These are phyloP conservation scores for Boletales sp. DNA, from an alignment of 768 basidiomycete species.

Conservation along the genomic window DNA sequence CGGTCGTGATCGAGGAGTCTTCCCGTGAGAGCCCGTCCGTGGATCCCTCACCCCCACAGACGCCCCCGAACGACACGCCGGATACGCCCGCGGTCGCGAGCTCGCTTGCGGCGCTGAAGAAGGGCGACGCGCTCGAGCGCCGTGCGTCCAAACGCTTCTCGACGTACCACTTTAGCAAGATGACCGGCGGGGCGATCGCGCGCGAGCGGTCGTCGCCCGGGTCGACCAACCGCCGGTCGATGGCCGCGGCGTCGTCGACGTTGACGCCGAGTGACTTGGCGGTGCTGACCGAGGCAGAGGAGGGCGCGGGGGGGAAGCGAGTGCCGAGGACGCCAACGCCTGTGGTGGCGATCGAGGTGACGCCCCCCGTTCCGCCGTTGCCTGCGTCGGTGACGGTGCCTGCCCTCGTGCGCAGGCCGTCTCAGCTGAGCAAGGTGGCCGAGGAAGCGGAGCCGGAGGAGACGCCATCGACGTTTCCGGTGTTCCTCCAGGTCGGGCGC, in stretches of 20 bases:
- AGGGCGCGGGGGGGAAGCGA: slow-evolving; percentile 31
- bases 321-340: slow-evolving; percentile 37
- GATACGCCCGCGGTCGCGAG: slow-evolving; percentile 65
- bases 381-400: slow-evolving; percentile 43
- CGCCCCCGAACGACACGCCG: slow-evolving; percentile 36
- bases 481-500: slow-evolving; percentile 86
- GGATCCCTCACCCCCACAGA: slow-evolving; percentile 31
- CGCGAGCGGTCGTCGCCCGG: slow-evolving; percentile 46
- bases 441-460: slow-evolving; percentile 22
- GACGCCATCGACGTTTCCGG: slow-evolving; percentile 43
- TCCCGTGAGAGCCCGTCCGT: slow-evolving; percentile 18
- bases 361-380: slow-evolving; percentile 44
- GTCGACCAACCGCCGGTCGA: slow-evolving; percentile 61
- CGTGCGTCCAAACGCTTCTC: slow-evolving; percentile 96
- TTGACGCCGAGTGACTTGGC: slow-evolving; percentile 71
- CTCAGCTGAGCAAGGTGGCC: slow-evolving; percentile 14
- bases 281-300: slow-evolving; percentile 71
- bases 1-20: slow-evolving; percentile 43
- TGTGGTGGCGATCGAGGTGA: slow-evolving; percentile 8
- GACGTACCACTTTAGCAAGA: slow-evolving; percentile 90
- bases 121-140: slow-evolving; percentile 81
- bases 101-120: slow-evolving; percentile 85
- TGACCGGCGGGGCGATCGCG: slow-evolving; percentile 58
- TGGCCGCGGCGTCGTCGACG: slow-evolving; percentile 53
- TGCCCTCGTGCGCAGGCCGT: background rate